phyloP scores from a whole-genome alignment of 73 alveolate genomes.

The Uronychia binucleata region DNA sequence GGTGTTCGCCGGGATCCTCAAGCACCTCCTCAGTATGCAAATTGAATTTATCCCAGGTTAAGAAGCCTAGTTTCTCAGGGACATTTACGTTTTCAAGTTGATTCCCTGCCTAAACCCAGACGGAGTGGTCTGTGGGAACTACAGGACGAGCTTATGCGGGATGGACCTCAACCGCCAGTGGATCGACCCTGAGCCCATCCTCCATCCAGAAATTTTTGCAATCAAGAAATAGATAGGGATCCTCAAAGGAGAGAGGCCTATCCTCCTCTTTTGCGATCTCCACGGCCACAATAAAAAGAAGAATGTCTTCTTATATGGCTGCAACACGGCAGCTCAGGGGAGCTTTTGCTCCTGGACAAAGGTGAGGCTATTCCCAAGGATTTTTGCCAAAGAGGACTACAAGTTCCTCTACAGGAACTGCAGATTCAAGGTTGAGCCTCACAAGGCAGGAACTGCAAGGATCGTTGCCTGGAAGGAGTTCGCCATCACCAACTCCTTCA shows the following conservation, averaged over 20 bases:
- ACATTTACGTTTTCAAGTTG: slow-evolving; percentile 65
- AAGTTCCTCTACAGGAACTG: slow-evolving; percentile 51
- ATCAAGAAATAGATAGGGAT: slow-evolving; percentile 70
- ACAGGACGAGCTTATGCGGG: slow-evolving; percentile 75
- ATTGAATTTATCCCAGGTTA: no score
- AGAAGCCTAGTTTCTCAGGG: slow-evolving; percentile 53
- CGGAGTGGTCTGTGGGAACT: slow-evolving; percentile 80
- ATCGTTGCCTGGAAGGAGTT: slow-evolving; percentile 68
- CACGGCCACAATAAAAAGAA: slow-evolving; percentile 79
- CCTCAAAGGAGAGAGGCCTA: slow-evolving; percentile 66
- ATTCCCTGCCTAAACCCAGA: slow-evolving; percentile 83
- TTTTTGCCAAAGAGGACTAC: slow-evolving; percentile 27
- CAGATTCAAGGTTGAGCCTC: slow-evolving; percentile 54
- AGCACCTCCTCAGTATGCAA: slow-evolving; percentile 35
- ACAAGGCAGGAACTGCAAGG: slow-evolving; percentile 67
- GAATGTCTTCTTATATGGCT: slow-evolving; percentile 78
- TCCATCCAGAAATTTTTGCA: slow-evolving; percentile 76
- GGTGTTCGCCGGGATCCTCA: slow-evolving; percentile 64
- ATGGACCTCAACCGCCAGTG: slow-evolving; percentile 81
- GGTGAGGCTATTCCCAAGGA: slow-evolving; percentile 44
- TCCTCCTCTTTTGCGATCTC: slow-evolving; percentile 71
- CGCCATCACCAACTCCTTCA: slow-evolving; percentile 57
- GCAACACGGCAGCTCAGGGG: slow-evolving; percentile 72
- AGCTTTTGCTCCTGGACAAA: slow-evolving; percentile 57
- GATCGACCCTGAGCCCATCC: slow-evolving; percentile 70